phyloP scores from a whole-genome alignment of 148 eudicot genomes.

The Camellia japonica region DNA sequence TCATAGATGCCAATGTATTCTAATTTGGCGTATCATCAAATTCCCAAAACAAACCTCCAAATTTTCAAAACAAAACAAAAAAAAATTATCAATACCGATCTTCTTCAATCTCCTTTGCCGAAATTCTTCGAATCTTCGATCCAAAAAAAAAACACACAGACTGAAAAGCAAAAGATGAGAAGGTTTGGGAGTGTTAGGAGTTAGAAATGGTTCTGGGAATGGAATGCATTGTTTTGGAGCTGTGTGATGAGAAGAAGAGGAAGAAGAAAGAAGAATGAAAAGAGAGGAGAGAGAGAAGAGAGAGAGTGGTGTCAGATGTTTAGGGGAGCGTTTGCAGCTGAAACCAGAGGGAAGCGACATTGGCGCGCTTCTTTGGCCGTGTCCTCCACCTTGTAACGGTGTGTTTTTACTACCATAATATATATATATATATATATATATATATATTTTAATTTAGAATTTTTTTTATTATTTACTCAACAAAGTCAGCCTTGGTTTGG shows the following conservation, averaged over 20 bases:
- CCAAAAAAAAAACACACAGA: neutral
- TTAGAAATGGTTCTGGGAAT: neutral
- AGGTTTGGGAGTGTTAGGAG: neutral
- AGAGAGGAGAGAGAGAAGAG: conserved; percentile 24
- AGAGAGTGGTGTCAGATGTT: conserved; percentile 20
- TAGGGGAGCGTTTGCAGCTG: conserved; percentile 44
- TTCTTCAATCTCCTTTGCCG: neutral
- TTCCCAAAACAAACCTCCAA: conserved; percentile 10
- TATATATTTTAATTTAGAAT: too few relatives aligned
- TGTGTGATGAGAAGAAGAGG: neutral
- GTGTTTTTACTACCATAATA: neutral
- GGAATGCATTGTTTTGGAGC: neutral
- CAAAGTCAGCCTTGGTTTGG: too few relatives aligned
- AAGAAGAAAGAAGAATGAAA: neutral
- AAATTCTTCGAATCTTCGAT: neutral
- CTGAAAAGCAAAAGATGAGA: neutral
- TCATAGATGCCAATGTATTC: conserved; percentile 60
- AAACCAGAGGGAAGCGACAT: conserved; percentile 38
- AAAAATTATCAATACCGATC: neutral
- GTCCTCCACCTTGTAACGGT: conserved; percentile 15
- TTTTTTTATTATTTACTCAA: too few relatives aligned
- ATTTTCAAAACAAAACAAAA: too few relatives aligned
- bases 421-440: too few relatives aligned
- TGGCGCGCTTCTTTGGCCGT: conserved; percentile 64
- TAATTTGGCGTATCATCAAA: conserved; percentile 62